Conservation (phyloP, 257 asterid genomes). For the Solanum etuberosum region DNA sequence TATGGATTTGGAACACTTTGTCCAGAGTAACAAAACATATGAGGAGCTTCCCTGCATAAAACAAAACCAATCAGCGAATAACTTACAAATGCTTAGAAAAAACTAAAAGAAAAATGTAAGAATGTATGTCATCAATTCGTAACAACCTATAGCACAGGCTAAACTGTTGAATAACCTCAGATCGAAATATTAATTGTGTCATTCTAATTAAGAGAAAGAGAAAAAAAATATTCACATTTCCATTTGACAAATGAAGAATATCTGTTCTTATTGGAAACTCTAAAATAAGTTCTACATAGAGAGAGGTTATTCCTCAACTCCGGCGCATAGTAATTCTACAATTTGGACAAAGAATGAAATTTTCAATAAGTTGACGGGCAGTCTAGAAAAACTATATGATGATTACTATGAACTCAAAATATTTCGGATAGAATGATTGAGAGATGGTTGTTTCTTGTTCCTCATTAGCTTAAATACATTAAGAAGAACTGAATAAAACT, state of each 20-base stretch:
- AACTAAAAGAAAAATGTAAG: not conserved
- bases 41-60: not conserved
- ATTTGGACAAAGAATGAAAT: not conserved
- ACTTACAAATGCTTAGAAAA: not conserved
- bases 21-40: not conserved
- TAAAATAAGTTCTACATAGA: not conserved
- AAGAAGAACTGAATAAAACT: not conserved
- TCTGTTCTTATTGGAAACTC: not conserved
- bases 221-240: not conserved
- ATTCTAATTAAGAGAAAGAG: not conserved
- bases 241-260: not conserved
- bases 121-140: not conserved
- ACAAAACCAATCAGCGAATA: not conserved
- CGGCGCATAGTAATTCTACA: not conserved
- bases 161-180: not conserved
- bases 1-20: not conserved
- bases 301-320: not conserved
- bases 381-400: not conserved
- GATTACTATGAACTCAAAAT: too few species aligned
- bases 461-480: not conserved
- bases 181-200: not conserved
- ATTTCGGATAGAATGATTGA: not conserved
- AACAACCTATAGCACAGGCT: not conserved
- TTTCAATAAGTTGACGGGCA: not conserved
- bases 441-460: not conserved